Evolutionary conservation across 345 rosid genomes (phyloP).

Genomic region (Populus simonii): DNA sequence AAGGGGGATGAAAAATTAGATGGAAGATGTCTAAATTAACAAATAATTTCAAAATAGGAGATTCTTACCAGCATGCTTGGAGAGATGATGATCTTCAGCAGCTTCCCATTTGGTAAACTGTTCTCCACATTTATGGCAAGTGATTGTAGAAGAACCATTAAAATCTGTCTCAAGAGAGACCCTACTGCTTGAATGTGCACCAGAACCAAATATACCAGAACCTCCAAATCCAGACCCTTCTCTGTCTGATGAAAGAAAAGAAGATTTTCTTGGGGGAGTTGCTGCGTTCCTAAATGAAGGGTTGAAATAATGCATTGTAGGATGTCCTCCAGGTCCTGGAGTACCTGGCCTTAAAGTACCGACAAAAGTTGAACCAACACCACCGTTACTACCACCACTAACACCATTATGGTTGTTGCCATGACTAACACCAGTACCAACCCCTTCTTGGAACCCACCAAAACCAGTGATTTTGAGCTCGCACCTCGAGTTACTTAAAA

Average conservation of each 20-base stretch:
- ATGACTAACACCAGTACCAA: conserved; percentile 18
- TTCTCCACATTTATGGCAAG: conserved; percentile 97
- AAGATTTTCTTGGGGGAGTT: conserved; percentile 56
- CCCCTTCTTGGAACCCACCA: conserved; percentile 56
- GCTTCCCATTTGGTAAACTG: conserved; percentile 88
- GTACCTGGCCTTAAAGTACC: conserved; percentile 91
- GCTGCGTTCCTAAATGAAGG: conserved; percentile 52
- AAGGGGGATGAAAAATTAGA: not conserved
- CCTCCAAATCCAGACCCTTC: conserved; percentile 50
- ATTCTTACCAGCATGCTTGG: conserved; percentile 86
- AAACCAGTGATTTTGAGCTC: conserved; percentile 93
- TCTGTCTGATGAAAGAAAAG: conserved; percentile 43
- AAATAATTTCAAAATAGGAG: not conserved
- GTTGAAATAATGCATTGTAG: conserved; percentile 70
- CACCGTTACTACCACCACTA: conserved; percentile 3
- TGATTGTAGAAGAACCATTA: conserved; percentile 52
- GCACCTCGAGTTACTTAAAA: conserved; percentile 83
- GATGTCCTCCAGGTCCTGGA: conserved; percentile 67
- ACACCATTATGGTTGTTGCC: conserved; percentile 11
- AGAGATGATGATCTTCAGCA: conserved; percentile 96
- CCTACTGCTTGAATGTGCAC: conserved; percentile 47
- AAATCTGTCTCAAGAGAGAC: conserved; percentile 59
- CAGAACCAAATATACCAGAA: conserved; percentile 25
- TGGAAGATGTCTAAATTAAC: not conserved
- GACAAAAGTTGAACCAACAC: conserved; percentile 59